Evolutionary conservation across 495 filamentous ascomycete genomes (phyloP), one percentile per base, ranked within the genome.

Genomic region (Trichoderma gamsii): DNA sequence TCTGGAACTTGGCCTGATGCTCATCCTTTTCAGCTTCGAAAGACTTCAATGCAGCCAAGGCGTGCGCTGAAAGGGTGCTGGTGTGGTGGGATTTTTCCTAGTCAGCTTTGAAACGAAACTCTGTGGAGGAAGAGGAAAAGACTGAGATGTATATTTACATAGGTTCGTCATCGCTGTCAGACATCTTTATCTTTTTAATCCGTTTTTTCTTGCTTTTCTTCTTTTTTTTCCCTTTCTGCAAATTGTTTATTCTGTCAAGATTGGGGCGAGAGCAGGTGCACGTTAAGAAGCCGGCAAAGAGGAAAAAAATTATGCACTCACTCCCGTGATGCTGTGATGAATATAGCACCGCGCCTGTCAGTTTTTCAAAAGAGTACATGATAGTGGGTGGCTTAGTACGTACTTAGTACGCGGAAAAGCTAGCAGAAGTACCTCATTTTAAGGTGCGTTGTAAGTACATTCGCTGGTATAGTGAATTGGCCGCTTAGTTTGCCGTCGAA

Each of bases 11-110:
- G 68, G 86, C 81, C 64, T 83, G 77, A 35, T 82, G 82, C 4
- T 78, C 80, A 69, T 91, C 88, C 63, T 86, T 84, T 71, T 93
- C 91, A 35, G 78, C 76, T 72, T 89, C 88, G 76, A 94, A 93
- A 63, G 84, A 79, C 67, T 87, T 78, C 44, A 93, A 80, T 25
- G 87, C 86, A n/a, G 79, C 79, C 23, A 91, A 83, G 4, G 91
- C 81, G 49, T 78, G 78, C 38, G 80, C 71, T 0, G 90, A 86
- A 65, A 93, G 83, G 69, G 79, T 76, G 68, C 85, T 88, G 32
- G 0, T 11, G 8, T 41, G 15, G 64, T 23, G 12, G 11, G n/a
- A n/a, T 43, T 27, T 41, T 66, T 38, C 49, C 21, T 3, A 49
- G 18, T 49, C 18, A n/a, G 44, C 2, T 6, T 49, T 25, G n/a